These are phyloP conservation scores for Tetracladium maxilliforme DNA, from an alignment of 2,329 filamentous ascomycete species.

Conservation along the genomic window DNA sequence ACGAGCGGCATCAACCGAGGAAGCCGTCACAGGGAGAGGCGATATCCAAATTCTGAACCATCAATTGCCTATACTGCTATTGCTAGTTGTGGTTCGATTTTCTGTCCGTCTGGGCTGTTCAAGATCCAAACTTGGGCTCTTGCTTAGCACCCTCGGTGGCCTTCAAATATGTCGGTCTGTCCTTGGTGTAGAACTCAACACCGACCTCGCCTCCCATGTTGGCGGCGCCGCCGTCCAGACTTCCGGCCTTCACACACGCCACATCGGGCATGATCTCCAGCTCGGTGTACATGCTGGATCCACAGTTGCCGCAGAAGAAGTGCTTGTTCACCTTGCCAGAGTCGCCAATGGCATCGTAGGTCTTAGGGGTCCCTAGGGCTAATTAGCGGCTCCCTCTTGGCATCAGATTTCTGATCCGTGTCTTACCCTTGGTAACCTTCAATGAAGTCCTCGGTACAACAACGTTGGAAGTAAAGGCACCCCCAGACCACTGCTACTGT, in stretches of 20 bases:
- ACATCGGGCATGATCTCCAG: constrained; percentile 36
- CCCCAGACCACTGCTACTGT: constrained; percentile 26
- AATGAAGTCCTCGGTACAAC: constrained; percentile 30
- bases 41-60: no score
- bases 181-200: constrained; percentile 37
- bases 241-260: constrained; percentile 33
- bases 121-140: constrained; percentile 14
- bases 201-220: constrained; percentile 24
- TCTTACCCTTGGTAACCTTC: constrained; percentile 33
- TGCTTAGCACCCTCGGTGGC: constrained; percentile 29
- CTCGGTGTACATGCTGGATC: constrained; percentile 32
- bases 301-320: constrained; percentile 37
- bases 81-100: no score
- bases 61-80: no score
- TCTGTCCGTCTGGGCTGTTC: no score
- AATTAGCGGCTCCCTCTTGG: neutral
- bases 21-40: no score
- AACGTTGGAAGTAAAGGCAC: constrained; percentile 38
- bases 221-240: constrained; percentile 30
- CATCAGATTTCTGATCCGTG: constrained; percentile 7
- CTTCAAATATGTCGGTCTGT: constrained; percentile 27
- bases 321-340: constrained; percentile 40
- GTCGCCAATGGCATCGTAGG: constrained; percentile 28
- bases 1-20: no score
- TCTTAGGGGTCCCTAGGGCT: constrained; percentile 24